phyloP scores from a whole-genome alignment of 116 monocot species.

The Phalaenopsis hybrid region DNA sequence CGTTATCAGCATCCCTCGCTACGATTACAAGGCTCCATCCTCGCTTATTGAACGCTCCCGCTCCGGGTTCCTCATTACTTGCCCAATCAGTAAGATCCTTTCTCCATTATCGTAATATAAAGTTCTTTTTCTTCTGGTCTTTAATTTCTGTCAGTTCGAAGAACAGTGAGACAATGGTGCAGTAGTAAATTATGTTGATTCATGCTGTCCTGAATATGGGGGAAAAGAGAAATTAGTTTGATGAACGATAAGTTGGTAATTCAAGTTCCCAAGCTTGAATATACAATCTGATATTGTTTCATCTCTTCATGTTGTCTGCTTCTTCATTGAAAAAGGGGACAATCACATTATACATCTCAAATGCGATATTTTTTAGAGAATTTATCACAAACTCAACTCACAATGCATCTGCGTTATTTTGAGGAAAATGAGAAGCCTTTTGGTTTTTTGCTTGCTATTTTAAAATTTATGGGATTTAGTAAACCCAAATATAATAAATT shows the following conservation, averaged over 20 bases:
- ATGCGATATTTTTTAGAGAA: too few species aligned
- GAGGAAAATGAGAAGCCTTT: neutral
- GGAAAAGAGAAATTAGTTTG: neutral
- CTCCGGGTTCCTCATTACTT: conserved; percentile 60
- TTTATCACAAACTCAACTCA: too few species aligned
- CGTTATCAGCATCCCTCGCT: conserved; percentile 50
- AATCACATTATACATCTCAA: neutral
- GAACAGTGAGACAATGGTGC: neutral
- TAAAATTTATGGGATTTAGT: too few species aligned
- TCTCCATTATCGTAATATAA: neutral
- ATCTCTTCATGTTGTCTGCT: neutral
- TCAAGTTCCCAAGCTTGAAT: neutral
- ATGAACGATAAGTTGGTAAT: neutral
- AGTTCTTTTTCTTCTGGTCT: neutral
- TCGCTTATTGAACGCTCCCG: conserved; percentile 34
- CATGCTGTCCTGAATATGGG: neutral
- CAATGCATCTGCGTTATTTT: too few species aligned
- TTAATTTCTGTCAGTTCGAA: neutral
- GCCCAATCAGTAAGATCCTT: conserved; percentile 41
- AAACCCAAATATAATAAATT: too few species aligned
- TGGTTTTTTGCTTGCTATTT: neutral
- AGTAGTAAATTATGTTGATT: neutral
- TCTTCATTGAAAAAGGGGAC: neutral
- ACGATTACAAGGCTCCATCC: conserved; percentile 41
- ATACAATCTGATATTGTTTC: neutral